Percentiles rank a stretch among this genome's conserved stretches.
These are phyloP conservation scores for Fusarium nematophilum DNA, from an alignment of 2,329 filamentous ascomycete genomes.

Conservation along the genomic window DNA sequence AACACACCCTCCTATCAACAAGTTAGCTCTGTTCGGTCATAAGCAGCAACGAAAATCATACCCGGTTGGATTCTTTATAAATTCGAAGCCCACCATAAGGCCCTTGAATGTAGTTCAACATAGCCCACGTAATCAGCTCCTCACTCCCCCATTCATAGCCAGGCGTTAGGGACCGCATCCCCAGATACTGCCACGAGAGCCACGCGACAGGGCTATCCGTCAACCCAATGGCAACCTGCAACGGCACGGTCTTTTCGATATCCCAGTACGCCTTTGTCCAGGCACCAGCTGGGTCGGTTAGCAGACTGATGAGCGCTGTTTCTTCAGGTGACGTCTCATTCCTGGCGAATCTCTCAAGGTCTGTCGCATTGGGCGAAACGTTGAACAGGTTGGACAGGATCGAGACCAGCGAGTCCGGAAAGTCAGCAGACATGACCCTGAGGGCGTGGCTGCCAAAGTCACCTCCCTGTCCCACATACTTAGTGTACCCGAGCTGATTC, in stretches of 20 bases:
- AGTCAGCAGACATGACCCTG: conserved; percentile 10
- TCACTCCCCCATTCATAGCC: conserved; percentile 20
- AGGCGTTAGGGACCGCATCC: conserved; percentile 9
- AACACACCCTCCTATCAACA: too few relatives aligned
- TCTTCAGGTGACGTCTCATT: conserved; percentile 9
- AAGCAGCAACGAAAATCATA: too few relatives aligned
- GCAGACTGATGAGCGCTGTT: not conserved
- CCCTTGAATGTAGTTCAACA: conserved; percentile 29
- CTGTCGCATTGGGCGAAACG: conserved; percentile 2
- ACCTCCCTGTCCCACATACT: conserved; percentile 49
- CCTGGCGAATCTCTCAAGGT: not conserved
- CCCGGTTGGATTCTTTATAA: not conserved
- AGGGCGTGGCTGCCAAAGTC: conserved; percentile 43
- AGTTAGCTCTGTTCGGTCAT: too few relatives aligned
- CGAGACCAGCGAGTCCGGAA: conserved; percentile 1
- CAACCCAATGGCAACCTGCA: conserved; percentile 4
- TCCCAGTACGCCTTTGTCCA: conserved; percentile 12
- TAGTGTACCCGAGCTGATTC: conserved; percentile 52
- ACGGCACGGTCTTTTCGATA: conserved; percentile 9
- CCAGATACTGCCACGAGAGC: conserved; percentile 21
- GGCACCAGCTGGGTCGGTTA: not conserved
- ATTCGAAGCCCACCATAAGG: conserved; percentile 14
- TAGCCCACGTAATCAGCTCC: conserved; percentile 17
- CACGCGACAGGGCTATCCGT: conserved; percentile 22
- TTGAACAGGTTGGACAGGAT: conserved; percentile 6